Percentiles rank a stretch among this genome's conserved stretches.
Evolutionary conservation across 2,329 filamentous ascomycete species (phyloP).

Genomic region (Verticillium nubilum): DNA sequence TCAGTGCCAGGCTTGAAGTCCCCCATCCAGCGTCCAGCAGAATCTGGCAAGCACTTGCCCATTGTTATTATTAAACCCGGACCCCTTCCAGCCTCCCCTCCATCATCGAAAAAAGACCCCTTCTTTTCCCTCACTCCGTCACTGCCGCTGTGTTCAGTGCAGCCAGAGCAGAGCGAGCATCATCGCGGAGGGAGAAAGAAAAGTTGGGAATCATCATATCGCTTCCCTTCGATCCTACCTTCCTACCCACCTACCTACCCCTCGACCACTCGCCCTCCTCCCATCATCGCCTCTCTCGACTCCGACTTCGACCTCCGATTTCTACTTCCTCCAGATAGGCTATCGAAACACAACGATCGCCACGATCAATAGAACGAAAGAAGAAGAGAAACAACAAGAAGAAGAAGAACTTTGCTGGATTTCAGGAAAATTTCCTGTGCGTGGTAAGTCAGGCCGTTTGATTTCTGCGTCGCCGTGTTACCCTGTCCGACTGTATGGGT

Average conservation of each 20-base stretch:
- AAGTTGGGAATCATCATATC: background rate
- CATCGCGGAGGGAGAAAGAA: background rate
- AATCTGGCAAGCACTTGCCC: conserved; percentile 1
- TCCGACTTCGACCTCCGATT: background rate
- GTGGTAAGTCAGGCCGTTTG: background rate
- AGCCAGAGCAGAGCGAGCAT: background rate
- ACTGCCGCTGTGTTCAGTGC: conserved; percentile 5
- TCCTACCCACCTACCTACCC: background rate
- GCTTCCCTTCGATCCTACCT: background rate
- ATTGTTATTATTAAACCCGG: conserved; percentile 17
- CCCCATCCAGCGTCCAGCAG: background rate
- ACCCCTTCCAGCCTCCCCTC: conserved; percentile 16
- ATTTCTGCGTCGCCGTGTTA: background rate
- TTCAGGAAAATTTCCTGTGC: background rate
- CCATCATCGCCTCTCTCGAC: background rate
- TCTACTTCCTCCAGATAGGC: background rate
- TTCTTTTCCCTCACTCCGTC: conserved; percentile 12
- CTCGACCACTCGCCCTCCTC: background rate
- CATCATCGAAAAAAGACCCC: conserved; percentile 9
- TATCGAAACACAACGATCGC: too few relatives aligned
- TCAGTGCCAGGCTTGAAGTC: background rate
- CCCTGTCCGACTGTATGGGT: background rate
- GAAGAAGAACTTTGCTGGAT: background rate
- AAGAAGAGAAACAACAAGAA: background rate
- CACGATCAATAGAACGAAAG: background rate